Evolutionary conservation across 441 rosid genomes (phyloP), one percentile per base, ranked within the genome.

Genomic region (Melastoma candidum): DNA sequence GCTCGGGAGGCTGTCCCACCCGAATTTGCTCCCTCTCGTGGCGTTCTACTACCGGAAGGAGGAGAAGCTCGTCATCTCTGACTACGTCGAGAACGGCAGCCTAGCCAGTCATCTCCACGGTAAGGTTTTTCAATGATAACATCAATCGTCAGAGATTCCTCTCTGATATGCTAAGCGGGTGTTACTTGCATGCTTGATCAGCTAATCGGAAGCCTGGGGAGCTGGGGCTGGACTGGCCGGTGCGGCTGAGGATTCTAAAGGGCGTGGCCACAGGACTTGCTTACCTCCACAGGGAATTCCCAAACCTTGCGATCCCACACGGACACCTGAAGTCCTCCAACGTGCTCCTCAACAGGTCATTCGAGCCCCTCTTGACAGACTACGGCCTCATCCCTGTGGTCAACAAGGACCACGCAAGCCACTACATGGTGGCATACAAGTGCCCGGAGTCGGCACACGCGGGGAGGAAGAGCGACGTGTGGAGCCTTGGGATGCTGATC

Each of bases 251-350:
- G 63, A 77, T 93, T 46, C 51, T 93, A 62, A 80, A 79, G 72
- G 99, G 99, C 11, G 77, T 83, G 24, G 83, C 76, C 2, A 84
- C 60, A 56, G 99, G 97, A 2, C 63, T 93, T 69, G 71, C 66
- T n/a, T 84, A 80, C 64, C 80, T 93, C 56, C 80, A 80, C 78
- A 66, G 39, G 0, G 85, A 84, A 68, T 78, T 93, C 51, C 90
- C 88, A 0, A 72, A 72, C 14, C 67, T 85, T 0, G 60, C 74
- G 0, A 72, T 76, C 25, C 87, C 99, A 3, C 95, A 93, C 48
- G 99, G 99, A 26, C 97, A 93, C 68, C 77, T 89, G 8, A 93
- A 93, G 68, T 89, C 97, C 59, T 93, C 99, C 7, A 93, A 93
- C 50, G 96, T 93, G 12, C 85, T 93, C 25, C 71, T 93, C 0